Percentiles rank a stretch among this genome's conserved stretches.
Evolutionary conservation across 2,329 filamentous ascomycete genomes (phyloP).

Genomic region (Pseudofabraea citricarpa): DNA sequence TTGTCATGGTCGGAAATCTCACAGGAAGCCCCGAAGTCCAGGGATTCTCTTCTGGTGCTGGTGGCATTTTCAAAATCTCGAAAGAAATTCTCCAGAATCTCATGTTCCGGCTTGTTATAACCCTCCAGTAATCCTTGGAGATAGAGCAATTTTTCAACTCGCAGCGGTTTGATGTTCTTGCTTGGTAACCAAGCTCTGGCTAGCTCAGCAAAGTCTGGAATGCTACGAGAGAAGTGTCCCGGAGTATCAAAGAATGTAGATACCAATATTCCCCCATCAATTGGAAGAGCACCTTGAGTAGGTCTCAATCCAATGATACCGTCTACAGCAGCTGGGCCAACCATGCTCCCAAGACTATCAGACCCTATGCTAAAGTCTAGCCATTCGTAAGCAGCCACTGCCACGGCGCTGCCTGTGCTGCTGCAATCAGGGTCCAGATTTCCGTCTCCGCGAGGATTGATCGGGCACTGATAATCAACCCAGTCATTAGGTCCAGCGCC

Average conservation of each 20-base stretch:
- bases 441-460: slow-evolving; percentile 39
- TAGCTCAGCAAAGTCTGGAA: background rate
- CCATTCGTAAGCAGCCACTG: slow-evolving; percentile 38
- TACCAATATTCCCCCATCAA: slow-evolving; percentile 8
- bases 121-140: background rate
- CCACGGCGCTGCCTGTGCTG: slow-evolving; percentile 38
- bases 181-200: background rate
- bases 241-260: slow-evolving; percentile 15
- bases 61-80: background rate
- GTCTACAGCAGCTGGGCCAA: slow-evolving; percentile 12
- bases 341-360: slow-evolving; percentile 34
- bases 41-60: background rate
- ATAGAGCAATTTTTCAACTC: too few species aligned
- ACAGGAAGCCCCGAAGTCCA: background rate
- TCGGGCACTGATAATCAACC: slow-evolving; percentile 32
- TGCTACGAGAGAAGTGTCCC: slow-evolving; percentile 12
- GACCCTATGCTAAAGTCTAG: slow-evolving; percentile 44
- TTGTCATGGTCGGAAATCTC: too few species aligned
- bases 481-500: slow-evolving; percentile 33
- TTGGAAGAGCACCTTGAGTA: slow-evolving; percentile 3
- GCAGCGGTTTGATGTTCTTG: too few species aligned
- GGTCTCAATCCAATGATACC: slow-evolving; percentile 15
- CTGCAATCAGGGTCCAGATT: slow-evolving; percentile 41
- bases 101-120: background rate
- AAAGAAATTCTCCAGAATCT: background rate